Base-by-base conservation (phyloP, 768 basidiomycete genomes). In the Pulveroboletus sp. region DNA sequence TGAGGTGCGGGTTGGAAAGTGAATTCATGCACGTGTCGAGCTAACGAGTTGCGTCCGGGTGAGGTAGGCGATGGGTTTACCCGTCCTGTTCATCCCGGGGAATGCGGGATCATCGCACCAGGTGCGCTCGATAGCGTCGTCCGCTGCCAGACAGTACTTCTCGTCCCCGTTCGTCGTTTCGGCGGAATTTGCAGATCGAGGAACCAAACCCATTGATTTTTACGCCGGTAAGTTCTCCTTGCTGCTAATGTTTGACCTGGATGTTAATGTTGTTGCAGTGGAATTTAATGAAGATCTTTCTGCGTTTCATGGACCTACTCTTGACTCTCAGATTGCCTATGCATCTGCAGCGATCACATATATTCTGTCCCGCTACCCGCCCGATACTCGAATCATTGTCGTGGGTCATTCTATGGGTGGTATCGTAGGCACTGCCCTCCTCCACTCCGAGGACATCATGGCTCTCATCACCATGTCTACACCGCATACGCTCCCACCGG, bases 381-480 rank as follows among this genome's bases (percentile, higher is more conserved):
- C 70, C 13, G 63, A 77, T 45, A 84, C 88, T 3, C 59, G 71
- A 31, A 80, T 98, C 46, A 79, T 87, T 40, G 62, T 98, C 49
- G 72, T 98, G 65, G 97, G 89, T 2, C 95, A 98, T 65, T 97
- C 94, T 11, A 99, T 99, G 97, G 97, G 97, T 20, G 97, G 97
- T 10, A 72, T 95, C 40, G 93, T 95, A 5, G 92, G 90, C 9
- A 82, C 84, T 0, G 83, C 88, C 6, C 74, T 94, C 13, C 79
- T 94, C 10, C 81, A 87, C 2, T 80, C 83, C 6, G 56, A 64
- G 8, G 67, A 81, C 45, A 81, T 95, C 34, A 81, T 86, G 9
- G 80, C 84, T 1, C 77, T 98, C 50, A 79, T 98, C 61, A 97
- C 97, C n/a, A 90, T 99, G 88, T 93, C 93, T 1, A 90, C 95